phyloP scores from a whole-genome alignment of 352 stramenopile genomes.

The Phytopythium kandeliae region DNA sequence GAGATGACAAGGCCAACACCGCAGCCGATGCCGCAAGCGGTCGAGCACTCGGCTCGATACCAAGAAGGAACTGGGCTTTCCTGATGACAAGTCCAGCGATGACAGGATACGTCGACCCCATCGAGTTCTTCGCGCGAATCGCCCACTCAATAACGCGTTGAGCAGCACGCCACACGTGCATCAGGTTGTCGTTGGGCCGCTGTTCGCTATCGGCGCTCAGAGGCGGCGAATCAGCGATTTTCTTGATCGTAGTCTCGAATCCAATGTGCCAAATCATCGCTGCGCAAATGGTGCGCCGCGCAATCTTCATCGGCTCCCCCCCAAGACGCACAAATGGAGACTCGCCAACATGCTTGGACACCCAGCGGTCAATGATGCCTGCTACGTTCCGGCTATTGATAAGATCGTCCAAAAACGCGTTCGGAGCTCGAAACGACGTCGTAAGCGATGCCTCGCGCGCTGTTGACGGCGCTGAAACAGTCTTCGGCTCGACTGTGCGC shows the following conservation, averaged over 20 bases:
- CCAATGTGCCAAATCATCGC: constrained; percentile 89
- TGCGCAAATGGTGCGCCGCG: constrained; percentile 74
- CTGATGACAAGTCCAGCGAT: constrained; percentile 75
- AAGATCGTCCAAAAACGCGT: constrained; percentile 61
- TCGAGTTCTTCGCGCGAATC: constrained; percentile 86
- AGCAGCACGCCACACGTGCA: constrained; percentile 86
- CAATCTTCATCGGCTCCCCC: constrained; percentile 85
- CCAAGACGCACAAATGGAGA: constrained; percentile 75
- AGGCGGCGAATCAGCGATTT: constrained; percentile 42
- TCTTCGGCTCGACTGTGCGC: constrained; percentile 54
- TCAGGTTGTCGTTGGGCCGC: constrained; percentile 83
- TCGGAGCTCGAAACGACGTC: constrained; percentile 13
- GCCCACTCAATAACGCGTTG: constrained; percentile 87
- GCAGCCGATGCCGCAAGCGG: constrained; percentile 61
- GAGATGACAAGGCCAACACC: constrained; percentile 45
- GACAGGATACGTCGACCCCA: constrained; percentile 77
- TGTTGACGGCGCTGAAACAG: constrained; percentile 23
- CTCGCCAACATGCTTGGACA: constrained; percentile 79
- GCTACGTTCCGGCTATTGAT: constrained; percentile 58
- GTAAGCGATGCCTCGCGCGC: constrained; percentile 13
- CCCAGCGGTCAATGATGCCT: constrained; percentile 58
- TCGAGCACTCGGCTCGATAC: constrained; percentile 71
- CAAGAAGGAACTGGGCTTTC: constrained; percentile 82
- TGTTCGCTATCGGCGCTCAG: constrained; percentile 52
- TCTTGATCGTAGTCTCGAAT: constrained; percentile 53